These are phyloP conservation scores for Colletotrichum trifolii DNA, from an alignment of 2,329 filamentous ascomycete species.

Conservation along the genomic window DNA sequence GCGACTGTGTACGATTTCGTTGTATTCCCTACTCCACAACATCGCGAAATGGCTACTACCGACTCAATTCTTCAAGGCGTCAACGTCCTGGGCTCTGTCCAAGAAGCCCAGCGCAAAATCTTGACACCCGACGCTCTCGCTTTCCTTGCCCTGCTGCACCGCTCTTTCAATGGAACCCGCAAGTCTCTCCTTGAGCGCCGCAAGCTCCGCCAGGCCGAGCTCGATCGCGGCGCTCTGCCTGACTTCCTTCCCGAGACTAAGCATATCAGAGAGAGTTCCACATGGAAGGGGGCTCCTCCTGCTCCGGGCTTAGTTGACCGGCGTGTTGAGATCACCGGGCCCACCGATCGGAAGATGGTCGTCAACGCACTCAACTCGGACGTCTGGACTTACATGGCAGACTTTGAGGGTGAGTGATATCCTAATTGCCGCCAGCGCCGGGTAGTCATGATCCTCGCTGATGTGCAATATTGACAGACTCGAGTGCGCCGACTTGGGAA, in stretches of 20 bases:
- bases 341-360: constrained; percentile 98
- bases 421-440: background rate
- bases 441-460: constrained; percentile 6
- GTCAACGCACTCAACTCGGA: constrained; percentile 96
- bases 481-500: constrained; percentile 95
- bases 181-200: constrained; percentile 91
- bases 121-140: constrained; percentile 89
- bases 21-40: constrained; percentile 6
- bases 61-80: constrained; percentile 67
- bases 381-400: constrained; percentile 99
- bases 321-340: constrained; percentile 95
- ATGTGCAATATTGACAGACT: constrained; percentile 68
- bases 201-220: constrained; percentile 86
- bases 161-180: constrained; percentile 90
- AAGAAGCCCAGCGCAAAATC: constrained; percentile 86
- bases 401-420: constrained; percentile 82
- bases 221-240: constrained; percentile 87
- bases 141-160: constrained; percentile 94
- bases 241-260: constrained; percentile 97
- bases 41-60: constrained; percentile 70
- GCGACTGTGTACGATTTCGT: too few relatives aligned
- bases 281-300: constrained; percentile 92
- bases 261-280: constrained; percentile 92
- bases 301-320: constrained; percentile 94
- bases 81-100: constrained; percentile 78